Evolutionary conservation across 495 filamentous ascomycete genomes (phyloP).

Genomic region (Alectoria sarmentosa): DNA sequence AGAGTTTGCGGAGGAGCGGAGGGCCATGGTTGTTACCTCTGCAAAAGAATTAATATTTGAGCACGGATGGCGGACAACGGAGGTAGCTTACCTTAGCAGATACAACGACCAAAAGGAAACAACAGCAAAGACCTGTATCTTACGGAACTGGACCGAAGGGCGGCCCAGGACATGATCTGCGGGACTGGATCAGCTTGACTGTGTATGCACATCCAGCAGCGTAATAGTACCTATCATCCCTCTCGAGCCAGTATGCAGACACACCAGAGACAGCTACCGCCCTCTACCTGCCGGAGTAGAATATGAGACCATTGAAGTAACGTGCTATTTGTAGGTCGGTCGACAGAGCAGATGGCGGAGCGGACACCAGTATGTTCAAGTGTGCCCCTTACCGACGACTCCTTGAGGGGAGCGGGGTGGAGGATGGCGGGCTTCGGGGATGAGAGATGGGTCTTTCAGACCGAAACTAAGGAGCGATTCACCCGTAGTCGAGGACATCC

Average conservation of each 20-base stretch:
- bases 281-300: neutral
- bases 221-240: slow-evolving; percentile 23
- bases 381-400: neutral
- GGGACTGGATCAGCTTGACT: neutral
- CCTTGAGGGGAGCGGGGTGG: neutral
- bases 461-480: neutral
- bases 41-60: slow-evolving; percentile 2
- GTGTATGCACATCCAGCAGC: neutral
- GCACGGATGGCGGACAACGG: neutral
- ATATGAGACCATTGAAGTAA: neutral
- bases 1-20: slow-evolving; percentile 64
- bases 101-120: slow-evolving; percentile 88
- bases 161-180: slow-evolving; percentile 86
- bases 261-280: neutral
- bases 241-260: neutral
- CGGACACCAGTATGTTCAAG: neutral
- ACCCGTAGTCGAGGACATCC: slow-evolving; percentile 16
- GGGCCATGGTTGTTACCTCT: slow-evolving; percentile 88
- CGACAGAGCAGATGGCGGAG: neutral
- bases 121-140: slow-evolving; percentile 87
- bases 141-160: slow-evolving; percentile 83
- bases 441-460: neutral
- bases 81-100: slow-evolving; percentile 53
- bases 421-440: neutral
- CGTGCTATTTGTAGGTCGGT: neutral